Evolutionary conservation across 305 asterid genomes (phyloP).

Genomic region (Nicotiana rustica): DNA sequence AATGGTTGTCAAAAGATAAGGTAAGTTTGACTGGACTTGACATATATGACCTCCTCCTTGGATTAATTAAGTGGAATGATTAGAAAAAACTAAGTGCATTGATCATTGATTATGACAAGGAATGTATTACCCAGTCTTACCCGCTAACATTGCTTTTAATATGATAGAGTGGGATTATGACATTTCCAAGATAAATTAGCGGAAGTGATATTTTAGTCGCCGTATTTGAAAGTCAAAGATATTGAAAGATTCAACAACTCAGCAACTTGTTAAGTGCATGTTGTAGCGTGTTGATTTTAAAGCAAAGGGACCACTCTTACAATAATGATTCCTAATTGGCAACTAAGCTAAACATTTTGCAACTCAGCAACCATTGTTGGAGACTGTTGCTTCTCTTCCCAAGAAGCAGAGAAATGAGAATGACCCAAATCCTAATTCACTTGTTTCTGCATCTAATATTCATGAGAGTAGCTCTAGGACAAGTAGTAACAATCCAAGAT

Average conservation of each 20-base stretch:
- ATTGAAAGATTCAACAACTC: not conserved
- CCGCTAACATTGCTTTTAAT: not conserved
- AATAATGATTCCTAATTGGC: not conserved
- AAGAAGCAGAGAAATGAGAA: constrained; percentile 3
- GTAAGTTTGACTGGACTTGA: no score
- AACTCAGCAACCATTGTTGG: not conserved
- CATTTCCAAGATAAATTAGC: not conserved
- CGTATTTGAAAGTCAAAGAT: not conserved
- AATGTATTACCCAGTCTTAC: not conserved
- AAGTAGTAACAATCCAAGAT: constrained; percentile 42
- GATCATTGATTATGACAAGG: not conserved
- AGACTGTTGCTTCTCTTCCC: not conserved
- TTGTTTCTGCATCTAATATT: constrained; percentile 22
- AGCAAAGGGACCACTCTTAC: not conserved
- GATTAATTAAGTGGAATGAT: not conserved
- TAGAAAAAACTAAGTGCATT: not conserved
- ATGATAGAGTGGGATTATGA: not conserved
- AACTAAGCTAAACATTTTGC: not conserved
- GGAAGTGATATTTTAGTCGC: not conserved
- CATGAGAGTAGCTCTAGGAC: not conserved
- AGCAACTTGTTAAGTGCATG: not conserved
- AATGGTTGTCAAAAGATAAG: not conserved
- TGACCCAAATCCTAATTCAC: constrained; percentile 40
- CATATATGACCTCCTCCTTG: not conserved
- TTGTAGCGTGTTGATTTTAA: constrained; percentile 11